Evolutionary conservation across 1,284 basidiomycete species (phyloP), one percentile per base, ranked within the genome.

Genomic region (Boletellus deceptivus): DNA sequence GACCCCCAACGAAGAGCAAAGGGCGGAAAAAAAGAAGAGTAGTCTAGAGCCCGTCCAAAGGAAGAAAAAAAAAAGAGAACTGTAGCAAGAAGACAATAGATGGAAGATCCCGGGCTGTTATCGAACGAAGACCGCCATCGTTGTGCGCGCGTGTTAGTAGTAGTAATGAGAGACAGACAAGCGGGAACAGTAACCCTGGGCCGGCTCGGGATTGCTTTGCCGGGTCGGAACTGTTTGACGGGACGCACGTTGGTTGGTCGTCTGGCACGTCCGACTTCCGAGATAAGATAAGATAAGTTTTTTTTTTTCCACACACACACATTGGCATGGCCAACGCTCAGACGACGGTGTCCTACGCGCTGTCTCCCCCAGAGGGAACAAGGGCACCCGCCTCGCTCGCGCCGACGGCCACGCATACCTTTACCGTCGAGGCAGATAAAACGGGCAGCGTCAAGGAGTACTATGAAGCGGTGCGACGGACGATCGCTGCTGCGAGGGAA

Each of bases 401-500:
- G 11, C 40, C 37, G 5, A 59, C 38, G 10, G 34, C 36, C 2
- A 24, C 36, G 2, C 65, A 64, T 22, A 22, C 49, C 0, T 76
- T 79, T 42, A 44, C 64, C 3, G 56, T 80, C 5, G 42, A 45
- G 20, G 48, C 29, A 3, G 54, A 57, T 6, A 54, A 50, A 17
- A 34, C 35, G 3, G 46, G 11, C 8, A 42, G 45, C 6, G 4
- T 20, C 25, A 71, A 68, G 47, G 64, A 59, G 37, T 85, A 83
- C 62, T 89, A 87, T 55, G 64, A 67, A 2, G 68, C 68, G 5
- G 63, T 89, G 41, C 72, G 75, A 54, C 65, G 61, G 13, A 72
- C 79, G n/a, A 71, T 87, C 37, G 68, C 69, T 25, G 67, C 71
- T 33, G 83, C 82, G 18, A 80, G 73, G 56, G 70, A 71, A 43